Percentiles rank a stretch among this genome's conserved stretches.
phyloP scores from a whole-genome alignment of 352 stramenopile genomes.

The Phytophthora tentaculata region DNA sequence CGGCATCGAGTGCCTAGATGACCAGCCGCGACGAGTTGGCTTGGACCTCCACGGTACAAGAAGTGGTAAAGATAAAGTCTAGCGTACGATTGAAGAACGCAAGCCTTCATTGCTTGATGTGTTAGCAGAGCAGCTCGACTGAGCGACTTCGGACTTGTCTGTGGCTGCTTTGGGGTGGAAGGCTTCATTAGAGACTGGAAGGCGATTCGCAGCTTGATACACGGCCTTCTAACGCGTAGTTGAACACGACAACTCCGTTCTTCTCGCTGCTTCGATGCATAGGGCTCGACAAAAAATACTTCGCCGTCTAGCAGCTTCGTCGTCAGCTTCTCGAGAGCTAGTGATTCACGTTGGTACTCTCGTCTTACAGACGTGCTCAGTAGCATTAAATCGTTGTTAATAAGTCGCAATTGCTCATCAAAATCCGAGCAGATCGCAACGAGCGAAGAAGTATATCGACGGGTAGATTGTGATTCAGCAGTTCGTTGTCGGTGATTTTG shows the following conservation, averaged over 20 bases:
- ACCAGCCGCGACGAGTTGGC: constrained; percentile 28
- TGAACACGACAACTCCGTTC: constrained; percentile 8
- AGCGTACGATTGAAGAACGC: constrained; percentile 31
- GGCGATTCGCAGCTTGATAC: constrained; percentile 28
- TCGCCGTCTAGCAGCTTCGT: constrained; percentile 13
- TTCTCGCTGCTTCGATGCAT: background rate
- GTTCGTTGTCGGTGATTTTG: background rate
- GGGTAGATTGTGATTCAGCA: background rate
- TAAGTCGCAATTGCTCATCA: constrained; percentile 28
- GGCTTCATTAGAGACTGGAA: background rate
- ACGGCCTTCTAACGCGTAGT: constrained; percentile 5
- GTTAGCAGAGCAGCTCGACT: constrained; percentile 24
- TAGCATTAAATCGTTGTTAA: constrained; percentile 21
- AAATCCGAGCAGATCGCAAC: constrained; percentile 28
- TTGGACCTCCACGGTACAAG: constrained; percentile 21
- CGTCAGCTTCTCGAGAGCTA: constrained; percentile 31
- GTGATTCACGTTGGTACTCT: constrained; percentile 30
- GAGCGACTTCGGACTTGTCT: constrained; percentile 9
- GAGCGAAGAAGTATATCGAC: constrained; percentile 13
- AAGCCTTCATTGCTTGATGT: constrained; percentile 29
- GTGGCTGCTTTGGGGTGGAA: background rate
- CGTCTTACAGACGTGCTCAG: constrained; percentile 21
- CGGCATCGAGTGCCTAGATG: constrained; percentile 26
- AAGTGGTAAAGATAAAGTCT: constrained; percentile 33
- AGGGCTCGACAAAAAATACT: background rate